Evolutionary conservation across 2,329 filamentous ascomycete genomes (phyloP).

Genomic region (Aaosphaeria arxii): DNA sequence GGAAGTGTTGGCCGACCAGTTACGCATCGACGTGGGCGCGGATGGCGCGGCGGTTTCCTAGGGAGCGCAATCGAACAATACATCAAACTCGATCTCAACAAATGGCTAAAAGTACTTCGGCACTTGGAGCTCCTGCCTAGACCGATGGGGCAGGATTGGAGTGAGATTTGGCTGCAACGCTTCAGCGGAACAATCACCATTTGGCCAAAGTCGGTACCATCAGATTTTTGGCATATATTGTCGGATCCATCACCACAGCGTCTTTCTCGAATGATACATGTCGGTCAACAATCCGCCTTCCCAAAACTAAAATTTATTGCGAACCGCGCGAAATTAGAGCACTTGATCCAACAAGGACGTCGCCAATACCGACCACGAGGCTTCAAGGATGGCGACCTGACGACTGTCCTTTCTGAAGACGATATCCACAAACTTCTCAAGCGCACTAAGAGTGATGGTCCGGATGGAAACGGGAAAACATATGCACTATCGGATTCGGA

Average conservation of each 20-base stretch:
- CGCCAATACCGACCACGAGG: constrained; percentile 36
- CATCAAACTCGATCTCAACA: constrained; percentile 92
- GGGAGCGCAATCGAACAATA: constrained; percentile 92
- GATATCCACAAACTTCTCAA: constrained; percentile 43
- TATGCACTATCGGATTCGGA: constrained; percentile 28
- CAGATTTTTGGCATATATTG: constrained; percentile 83
- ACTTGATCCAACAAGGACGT: constrained; percentile 58
- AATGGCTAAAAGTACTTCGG: constrained; percentile 93
- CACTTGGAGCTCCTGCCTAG: constrained; percentile 89
- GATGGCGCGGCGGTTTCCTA: constrained; percentile 94
- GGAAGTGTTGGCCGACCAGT: constrained; percentile 90
- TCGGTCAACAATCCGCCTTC: constrained; percentile 84
- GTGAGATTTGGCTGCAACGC: constrained; percentile 90
- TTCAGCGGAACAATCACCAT: constrained; percentile 95
- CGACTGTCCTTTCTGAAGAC: constrained; percentile 45
- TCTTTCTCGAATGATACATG: constrained; percentile 83
- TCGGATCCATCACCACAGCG: constrained; percentile 74
- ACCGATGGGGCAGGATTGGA: constrained; percentile 93
- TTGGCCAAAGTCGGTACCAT: constrained; percentile 78
- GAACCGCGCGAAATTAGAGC: constrained; percentile 83
- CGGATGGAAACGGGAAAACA: constrained; percentile 12
- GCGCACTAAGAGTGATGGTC: constrained; percentile 18
- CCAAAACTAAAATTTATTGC: constrained; percentile 88
- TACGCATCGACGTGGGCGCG: constrained; percentile 86
- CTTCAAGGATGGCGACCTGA: constrained; percentile 28